phyloP scores from a whole-genome alignment of 768 basidiomycete genomes.

The Xerocomellus chrysenteron region DNA sequence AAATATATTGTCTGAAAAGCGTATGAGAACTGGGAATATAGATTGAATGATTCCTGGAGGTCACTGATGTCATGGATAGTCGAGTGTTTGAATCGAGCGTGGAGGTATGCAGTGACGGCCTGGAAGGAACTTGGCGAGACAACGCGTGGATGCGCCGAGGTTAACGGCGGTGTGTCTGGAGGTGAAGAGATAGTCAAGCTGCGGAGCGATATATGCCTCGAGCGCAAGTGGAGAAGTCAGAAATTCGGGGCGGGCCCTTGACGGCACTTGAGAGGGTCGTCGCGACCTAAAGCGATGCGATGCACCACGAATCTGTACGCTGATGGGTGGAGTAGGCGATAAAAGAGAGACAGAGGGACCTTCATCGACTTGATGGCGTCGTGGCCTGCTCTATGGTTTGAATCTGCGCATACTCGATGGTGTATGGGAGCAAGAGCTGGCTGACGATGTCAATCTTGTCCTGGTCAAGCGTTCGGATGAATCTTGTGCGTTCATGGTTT shows the following conservation, averaged over 20 bases:
- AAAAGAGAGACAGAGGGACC: slow-evolving; percentile 39
- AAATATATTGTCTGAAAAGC: no score
- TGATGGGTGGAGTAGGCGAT: background rate
- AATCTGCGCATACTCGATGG: slow-evolving; percentile 63
- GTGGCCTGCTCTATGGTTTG: slow-evolving; percentile 75
- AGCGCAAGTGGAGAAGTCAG: slow-evolving; percentile 54
- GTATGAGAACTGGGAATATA: no score
- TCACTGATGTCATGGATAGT: no score
- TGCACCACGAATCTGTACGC: slow-evolving; percentile 74
- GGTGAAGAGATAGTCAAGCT: slow-evolving; percentile 73
- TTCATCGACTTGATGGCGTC: slow-evolving; percentile 97
- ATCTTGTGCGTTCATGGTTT: slow-evolving; percentile 27
- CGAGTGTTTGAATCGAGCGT: no score
- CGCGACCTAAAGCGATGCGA: slow-evolving; percentile 80
- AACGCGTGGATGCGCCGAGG: slow-evolving; percentile 79
- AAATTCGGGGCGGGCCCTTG: slow-evolving; percentile 48
- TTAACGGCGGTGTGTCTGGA: slow-evolving; percentile 98
- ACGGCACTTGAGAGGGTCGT: slow-evolving; percentile 59
- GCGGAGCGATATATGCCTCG: slow-evolving; percentile 50
- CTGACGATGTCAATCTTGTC: slow-evolving; percentile 81
- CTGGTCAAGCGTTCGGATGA: slow-evolving; percentile 42
- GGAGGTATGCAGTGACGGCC: slow-evolving; percentile 9
- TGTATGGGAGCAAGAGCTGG: slow-evolving; percentile 83
- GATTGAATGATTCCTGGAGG: no score
- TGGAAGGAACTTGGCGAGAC: slow-evolving; percentile 54